A percentile compares a stretch with the other conserved stretches of the same genome.
These are phyloP conservation scores for Aspergillus caelatus DNA, from an alignment of 2,329 filamentous ascomycete genomes.

Conservation along the genomic window DNA sequence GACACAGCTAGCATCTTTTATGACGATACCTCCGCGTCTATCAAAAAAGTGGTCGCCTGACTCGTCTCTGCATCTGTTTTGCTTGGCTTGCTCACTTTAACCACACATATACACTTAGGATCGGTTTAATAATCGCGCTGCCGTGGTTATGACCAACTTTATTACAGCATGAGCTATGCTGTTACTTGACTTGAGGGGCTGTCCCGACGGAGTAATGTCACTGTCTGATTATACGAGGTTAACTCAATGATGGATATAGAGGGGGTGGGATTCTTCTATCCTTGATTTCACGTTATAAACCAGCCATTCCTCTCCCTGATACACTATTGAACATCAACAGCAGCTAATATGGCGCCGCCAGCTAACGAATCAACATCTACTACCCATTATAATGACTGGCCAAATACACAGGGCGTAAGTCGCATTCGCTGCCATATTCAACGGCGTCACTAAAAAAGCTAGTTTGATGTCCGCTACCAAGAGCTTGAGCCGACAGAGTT, in stretches of 20 bases:
- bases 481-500: neutral
- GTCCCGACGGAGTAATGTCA: neutral
- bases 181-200: neutral
- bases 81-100: neutral
- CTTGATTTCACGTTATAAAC: neutral
- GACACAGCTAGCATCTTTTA: no score
- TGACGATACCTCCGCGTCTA: no score
- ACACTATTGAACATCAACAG: neutral
- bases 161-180: neutral
- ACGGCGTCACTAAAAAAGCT: neutral
- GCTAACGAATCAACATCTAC: neutral
- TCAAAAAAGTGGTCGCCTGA: neutral
- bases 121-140: neutral
- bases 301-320: neutral
- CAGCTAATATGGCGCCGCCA: neutral
- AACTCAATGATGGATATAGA: neutral
- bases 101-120: neutral
- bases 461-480: neutral
- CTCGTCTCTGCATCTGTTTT: neutral
- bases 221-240: neutral
- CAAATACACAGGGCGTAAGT: neutral
- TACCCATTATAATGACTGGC: neutral
- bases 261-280: neutral
- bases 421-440: neutral
- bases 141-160: neutral